A percentile compares a stretch with the other conserved stretches of the same genome.
Conservation (phyloP, 1,284 basidiomycete genomes). For the Pseudozyma sp. region DNA sequence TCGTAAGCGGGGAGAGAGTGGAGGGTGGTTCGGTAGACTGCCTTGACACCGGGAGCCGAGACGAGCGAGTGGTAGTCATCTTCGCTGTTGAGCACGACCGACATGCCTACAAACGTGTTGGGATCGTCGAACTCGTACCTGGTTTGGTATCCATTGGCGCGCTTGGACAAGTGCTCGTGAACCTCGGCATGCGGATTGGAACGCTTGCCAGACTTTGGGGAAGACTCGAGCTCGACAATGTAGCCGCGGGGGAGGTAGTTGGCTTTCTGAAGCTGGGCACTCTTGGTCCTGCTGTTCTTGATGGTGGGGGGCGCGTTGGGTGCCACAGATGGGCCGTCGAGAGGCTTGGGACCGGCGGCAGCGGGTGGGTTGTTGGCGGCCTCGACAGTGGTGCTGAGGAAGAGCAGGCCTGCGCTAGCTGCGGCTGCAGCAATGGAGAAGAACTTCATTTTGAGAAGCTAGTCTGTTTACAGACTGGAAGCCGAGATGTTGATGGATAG, state of each 20-base stretch:
- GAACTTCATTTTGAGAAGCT: conserved; percentile 25
- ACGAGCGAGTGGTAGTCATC: conserved; percentile 46
- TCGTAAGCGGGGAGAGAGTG: conserved; percentile 50
- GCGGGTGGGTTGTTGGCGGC: conserved; percentile 25
- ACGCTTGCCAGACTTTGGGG: conserved; percentile 25
- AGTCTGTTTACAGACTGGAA: no score
- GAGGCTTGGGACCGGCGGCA: conserved; percentile 35
- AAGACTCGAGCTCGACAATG: conserved; percentile 48
- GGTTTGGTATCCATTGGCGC: conserved; percentile 43
- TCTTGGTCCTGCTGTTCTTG: conserved; percentile 32
- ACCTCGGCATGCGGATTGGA: conserved; percentile 44
- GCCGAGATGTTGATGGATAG: no score
- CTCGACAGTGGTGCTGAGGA: conserved; percentile 22
- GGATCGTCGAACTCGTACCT: conserved; percentile 52
- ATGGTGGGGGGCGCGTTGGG: conserved; percentile 26
- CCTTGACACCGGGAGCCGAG: conserved; percentile 45
- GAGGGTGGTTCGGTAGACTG: conserved; percentile 38
- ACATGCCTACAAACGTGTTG: conserved; percentile 49
- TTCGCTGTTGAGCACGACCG: conserved; percentile 48
- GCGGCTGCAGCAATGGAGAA: conserved; percentile 43
- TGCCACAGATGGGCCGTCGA: conserved; percentile 18
- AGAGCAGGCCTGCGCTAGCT: conserved; percentile 33
- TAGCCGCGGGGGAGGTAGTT: conserved; percentile 39
- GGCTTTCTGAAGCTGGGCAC: conserved; percentile 33
- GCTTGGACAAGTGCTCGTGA: conserved; percentile 47